Evolutionary conservation across 2,329 filamentous ascomycete genomes (phyloP), one percentile per base, ranked within the genome.

Genomic region (Curvularia sp.): DNA sequence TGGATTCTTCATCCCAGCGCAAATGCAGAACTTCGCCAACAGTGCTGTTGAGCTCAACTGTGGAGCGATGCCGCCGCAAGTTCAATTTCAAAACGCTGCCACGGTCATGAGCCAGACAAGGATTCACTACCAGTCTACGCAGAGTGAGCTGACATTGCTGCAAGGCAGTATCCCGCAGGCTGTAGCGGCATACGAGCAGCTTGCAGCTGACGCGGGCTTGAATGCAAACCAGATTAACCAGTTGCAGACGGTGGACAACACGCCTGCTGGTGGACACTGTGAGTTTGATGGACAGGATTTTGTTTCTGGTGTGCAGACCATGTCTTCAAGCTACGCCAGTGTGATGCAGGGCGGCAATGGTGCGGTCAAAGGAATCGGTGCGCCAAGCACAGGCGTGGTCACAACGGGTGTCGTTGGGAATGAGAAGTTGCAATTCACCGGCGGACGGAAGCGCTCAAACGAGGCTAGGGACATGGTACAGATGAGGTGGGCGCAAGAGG

Each of bases 1-100:
- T 1, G 84, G 84, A 8, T 86, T 86, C 77, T 85, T 87, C 72
- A 79, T 87, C 60, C 85, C 85, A 4, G 81, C 81, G 0, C 84
- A 84, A 63, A 83, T 85, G 78, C 75, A 80, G 52, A 80, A 82
- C 56, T 85, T 79, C 55, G 74, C 77, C 24, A 82, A 81, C 53
- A 78, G 75, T 20, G 85, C 84, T 2, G 82, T 86, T 0, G 74
- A 86, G 46, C 76, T 87, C 13, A 85, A 85, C 69, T 87, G 85
- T 67, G 85, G 84, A 47, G 85, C 72, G 2, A 69, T 87, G 59
- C 65, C 75, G 20, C 85, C 85, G 0, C 84, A 86, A 64, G 84
- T 87, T 30, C 63, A 73, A 30, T 81, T 86, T 13, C 75, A 78
- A 15, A 74, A 82, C 57, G 74, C 77, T 4, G 70, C 73, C 0